Evolutionary conservation across 148 eudicot genomes (phyloP), one percentile per base, ranked within the genome.

Genomic region (Salicornia ramosissima): DNA sequence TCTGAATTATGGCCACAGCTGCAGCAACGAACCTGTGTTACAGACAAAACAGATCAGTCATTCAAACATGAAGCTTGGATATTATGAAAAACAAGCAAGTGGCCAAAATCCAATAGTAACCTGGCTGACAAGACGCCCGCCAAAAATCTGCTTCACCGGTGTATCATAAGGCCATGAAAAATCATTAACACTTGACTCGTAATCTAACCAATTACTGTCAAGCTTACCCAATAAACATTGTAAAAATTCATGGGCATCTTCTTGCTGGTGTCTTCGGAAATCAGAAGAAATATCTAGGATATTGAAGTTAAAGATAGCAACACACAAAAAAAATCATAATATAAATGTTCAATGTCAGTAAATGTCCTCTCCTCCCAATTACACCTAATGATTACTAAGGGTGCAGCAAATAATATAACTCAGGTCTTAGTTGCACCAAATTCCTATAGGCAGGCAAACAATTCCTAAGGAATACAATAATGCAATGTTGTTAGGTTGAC

Each of bases 241-340:
- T 68, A 93, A 77, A 80, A 88, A 88, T 68, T 90, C 96, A 74
- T 93, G 98, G 50, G 98, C 98, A 86, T 93, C 98, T 74, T 93
- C 98, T 77, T 93, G 98, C 76, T 88, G 90, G 72, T 71, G 85
- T 76, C 90, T 82, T 46, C 64, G 85, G 31, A 93, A 93, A 69
- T 40, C 56, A 16, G 88, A 85, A 29, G 96, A 90, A 65, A 93
- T 75, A 61, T 88, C 98, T 93, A 69, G 31, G 21, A 62, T 61
- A 28, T 71, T 73, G 49, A 31, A 15, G 94, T 93, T 77, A 93
- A 93, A 86, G 72, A 71, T 70, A 64, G 64, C 83, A 82, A 69
- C 55, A 26, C 43, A 49, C 14, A 10, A 14, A 8, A 51, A 43
- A 0, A 6, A 31, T 16, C 28, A 43, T 2, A 49, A 25, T 19